Base-by-base conservation (phyloP, 768 basidiomycete genomes). In the Amanita subjunquillea region DNA sequence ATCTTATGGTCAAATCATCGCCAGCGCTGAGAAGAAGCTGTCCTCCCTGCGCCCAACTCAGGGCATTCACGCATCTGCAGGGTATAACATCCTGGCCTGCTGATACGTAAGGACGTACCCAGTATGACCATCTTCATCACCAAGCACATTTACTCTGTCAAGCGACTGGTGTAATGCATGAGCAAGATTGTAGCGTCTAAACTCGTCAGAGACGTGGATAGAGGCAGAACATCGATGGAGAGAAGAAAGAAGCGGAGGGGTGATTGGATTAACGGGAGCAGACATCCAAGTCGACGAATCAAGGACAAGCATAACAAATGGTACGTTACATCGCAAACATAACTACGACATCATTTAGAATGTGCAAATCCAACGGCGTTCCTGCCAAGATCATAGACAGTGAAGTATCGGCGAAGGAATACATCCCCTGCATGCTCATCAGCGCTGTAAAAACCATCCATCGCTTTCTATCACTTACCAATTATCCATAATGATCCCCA, bases 341-440 rank as follows among this genome's bases (percentile, higher is more conserved):
- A 10, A 27, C 20, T 25, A 41, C 45, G 34, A 13, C 4, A 38
- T 64, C 57, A 73, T 17, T 62, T 58, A 6, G 71, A 63, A 29
- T 61, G 54, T 8, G 91, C 92, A 59, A 94, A 92, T 40, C 91
- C 92, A 56, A 95, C 87, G 38, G 91, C 91, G 65, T 91, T 59
- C 57, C 69, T 73, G 32, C 75, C 83, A 23, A 86, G 75, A 61
- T 92, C 89, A 60, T 91, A 92, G n/a, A 92, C 87, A n/a, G 88
- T 90, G 69, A 76, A 89, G 67, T 85, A 92, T 63, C 83, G 88
- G 67, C 94, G 86, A 50, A 96, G 82, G 82, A 95, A 96, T 55
- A 83, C 87, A 59, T 94, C 89, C 60, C 89, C 84, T 85, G 56
- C 0, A 39, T 56, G 47, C 54, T 50, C 17, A 54, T 41, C 32